These are phyloP conservation scores for Lactifluus pinguis DNA, from an alignment of 768 basidiomycete species.

Conservation along the genomic window DNA sequence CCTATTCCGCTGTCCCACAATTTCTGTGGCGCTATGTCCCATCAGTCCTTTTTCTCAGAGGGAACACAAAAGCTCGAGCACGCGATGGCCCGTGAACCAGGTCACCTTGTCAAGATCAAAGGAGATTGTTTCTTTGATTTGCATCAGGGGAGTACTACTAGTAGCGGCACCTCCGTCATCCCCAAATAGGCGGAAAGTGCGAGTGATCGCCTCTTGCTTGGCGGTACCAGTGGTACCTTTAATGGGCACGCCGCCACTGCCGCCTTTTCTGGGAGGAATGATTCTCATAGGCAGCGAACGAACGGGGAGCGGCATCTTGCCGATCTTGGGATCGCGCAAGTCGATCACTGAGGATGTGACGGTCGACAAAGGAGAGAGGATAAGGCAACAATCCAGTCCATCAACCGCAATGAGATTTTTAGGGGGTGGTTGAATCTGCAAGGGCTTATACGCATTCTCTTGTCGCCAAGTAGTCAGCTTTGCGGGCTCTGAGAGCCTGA, in stretches of 20 bases:
- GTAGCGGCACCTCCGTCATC: slow-evolving; percentile 13
- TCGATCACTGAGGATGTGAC: slow-evolving; percentile 29
- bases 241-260: not conserved
- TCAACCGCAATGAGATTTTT: slow-evolving; percentile 22
- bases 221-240: slow-evolving; percentile 3
- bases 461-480: slow-evolving; percentile 73
- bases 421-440: slow-evolving; percentile 63
- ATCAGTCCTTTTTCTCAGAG: not conserved
- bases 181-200: slow-evolving; percentile 37
- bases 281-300: slow-evolving; percentile 57
- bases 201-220: slow-evolving; percentile 64
- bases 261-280: slow-evolving; percentile 25
- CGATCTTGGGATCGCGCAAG: slow-evolving; percentile 35
- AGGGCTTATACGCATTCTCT: slow-evolving; percentile 64
- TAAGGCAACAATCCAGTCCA: slow-evolving; percentile 47
- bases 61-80: not conserved
- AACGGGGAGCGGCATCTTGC: slow-evolving; percentile 47
- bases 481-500: slow-evolving; percentile 31
- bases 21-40: slow-evolving; percentile 49
- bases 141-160: slow-evolving; percentile 27
- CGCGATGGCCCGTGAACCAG: too few species aligned
- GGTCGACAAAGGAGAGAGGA: slow-evolving; percentile 38
- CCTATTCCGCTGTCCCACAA: slow-evolving; percentile 88
- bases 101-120: slow-evolving; percentile 90
- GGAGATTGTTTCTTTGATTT: slow-evolving; percentile 70